Base-by-base conservation (phyloP, 495 filamentous ascomycete genomes). In the Rostrohypoxylon terebratum region DNA sequence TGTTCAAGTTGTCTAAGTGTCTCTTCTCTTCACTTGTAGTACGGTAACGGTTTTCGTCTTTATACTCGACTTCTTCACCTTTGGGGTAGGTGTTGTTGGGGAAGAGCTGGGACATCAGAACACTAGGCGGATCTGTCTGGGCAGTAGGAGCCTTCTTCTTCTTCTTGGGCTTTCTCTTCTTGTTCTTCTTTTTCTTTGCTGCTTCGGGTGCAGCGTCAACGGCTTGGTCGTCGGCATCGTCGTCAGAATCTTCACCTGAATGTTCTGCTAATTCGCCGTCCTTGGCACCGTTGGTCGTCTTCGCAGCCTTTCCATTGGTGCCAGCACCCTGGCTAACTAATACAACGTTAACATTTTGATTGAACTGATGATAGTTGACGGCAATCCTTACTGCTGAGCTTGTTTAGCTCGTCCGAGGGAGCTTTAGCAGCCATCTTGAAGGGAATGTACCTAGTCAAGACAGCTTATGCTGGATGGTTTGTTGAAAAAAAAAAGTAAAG, bases 21-120 rank as follows among this genome's bases (percentile, higher is more conserved):
- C 93, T 89, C 82, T 94, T 93, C 83, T 97, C 94, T 81, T 96
- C 93, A 77, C 86, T 88, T 28, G 94, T 97, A 25, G 91, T 96
- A 59, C 94, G 92, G 77, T 90, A 92, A 48, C 86, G 78, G 77
- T 96, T 96, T 66, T 95, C 93, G 74, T 93, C 86, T 68, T 84
- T 79, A 62, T 90, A 90, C 69, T 94, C 92, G 75, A 90, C 89
- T 78, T 95, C 92, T 80, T 96, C 88, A 65, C 94, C 94, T 76
- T 89, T 86, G 65, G 92, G 92, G 79, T 93, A 97, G 72, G 83
- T 83, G 72, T 87, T 84, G 77, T 89, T 88, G 58, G 90, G 90
- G 83, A 94, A 96, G 25, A 97, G 87, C 68, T 89, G 87, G 60
- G 91, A 89, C 28, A 96, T 82, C 63, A 89, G 84, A 20, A 96